phyloP scores from a whole-genome alignment of 129 eudicot species.

The Chrysanthemum seticuspe region DNA sequence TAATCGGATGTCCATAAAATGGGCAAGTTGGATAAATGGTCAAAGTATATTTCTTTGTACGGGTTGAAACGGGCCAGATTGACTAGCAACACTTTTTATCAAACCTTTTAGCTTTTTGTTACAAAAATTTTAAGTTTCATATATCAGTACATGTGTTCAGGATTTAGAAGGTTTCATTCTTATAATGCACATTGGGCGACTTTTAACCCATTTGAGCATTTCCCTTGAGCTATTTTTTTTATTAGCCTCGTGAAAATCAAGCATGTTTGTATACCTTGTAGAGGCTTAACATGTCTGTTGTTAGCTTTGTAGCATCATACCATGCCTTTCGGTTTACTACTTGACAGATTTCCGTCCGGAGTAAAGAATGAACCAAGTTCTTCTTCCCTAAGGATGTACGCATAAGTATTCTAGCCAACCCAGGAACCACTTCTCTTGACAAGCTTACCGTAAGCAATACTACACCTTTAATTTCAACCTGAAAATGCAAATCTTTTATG shows the following conservation, averaged over 20 bases:
- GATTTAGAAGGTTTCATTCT: no score
- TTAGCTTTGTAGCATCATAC: conserved; percentile 90
- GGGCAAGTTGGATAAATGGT: background rate
- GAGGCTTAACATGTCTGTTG: conserved; percentile 80
- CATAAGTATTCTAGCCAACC: conserved; percentile 84
- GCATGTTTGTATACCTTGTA: conserved; percentile 65
- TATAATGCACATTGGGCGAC: background rate
- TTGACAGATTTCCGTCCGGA: conserved; percentile 87
- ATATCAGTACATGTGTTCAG: no score
- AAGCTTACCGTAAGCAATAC: conserved; percentile 74
- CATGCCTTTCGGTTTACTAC: conserved; percentile 95
- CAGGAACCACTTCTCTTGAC: conserved; percentile 95
- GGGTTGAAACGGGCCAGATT: background rate
- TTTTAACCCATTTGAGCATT: background rate
- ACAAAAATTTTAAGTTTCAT: no score
- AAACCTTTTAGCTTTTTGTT: no score
- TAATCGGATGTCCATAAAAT: background rate
- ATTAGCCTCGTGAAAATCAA: background rate
- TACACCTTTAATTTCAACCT: conserved; percentile 80
- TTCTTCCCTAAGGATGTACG: conserved; percentile 87
- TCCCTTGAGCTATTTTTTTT: no score
- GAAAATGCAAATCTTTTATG: no score
- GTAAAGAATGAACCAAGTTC: conserved; percentile 75
- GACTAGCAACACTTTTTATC: background rate
- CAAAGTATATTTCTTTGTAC: background rate